Conservation (phyloP, 805 yeast genomes). For the Candida tibetensis region DNA sequence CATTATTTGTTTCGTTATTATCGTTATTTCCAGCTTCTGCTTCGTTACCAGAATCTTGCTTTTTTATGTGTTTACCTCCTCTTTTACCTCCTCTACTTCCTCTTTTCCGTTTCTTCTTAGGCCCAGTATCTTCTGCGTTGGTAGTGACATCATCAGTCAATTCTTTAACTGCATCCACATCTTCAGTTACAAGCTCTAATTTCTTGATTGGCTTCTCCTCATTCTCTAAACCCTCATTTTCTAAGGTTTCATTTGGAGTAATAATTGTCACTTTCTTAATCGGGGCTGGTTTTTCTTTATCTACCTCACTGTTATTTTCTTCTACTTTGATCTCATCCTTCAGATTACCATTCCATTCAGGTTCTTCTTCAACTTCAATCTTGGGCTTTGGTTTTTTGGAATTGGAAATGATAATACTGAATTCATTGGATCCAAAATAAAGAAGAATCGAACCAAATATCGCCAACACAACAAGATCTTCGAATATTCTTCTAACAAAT, state of each 20-base stretch:
- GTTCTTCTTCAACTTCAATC: not conserved
- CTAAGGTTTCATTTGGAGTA: slow-evolving; percentile 16
- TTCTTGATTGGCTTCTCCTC: slow-evolving; percentile 4
- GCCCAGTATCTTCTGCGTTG: slow-evolving; percentile 12
- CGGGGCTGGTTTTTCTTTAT: not conserved
- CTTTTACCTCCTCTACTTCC: slow-evolving; percentile 85
- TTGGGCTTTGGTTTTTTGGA: not conserved
- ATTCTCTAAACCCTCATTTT: slow-evolving; percentile 9
- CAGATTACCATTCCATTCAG: not conserved
- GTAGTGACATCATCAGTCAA: slow-evolving; percentile 19
- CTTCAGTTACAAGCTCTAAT: slow-evolving; percentile 4
- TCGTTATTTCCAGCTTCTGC: not conserved
- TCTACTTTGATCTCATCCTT: not conserved
- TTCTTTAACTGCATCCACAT: slow-evolving; percentile 1
- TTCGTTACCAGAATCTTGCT: slow-evolving; percentile 22
- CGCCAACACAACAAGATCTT: slow-evolving; percentile 48
- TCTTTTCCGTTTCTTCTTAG: slow-evolving; percentile 66
- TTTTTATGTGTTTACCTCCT: slow-evolving; percentile 39
- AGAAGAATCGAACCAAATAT: slow-evolving; percentile 25
- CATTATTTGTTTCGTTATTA: slow-evolving; percentile 9
- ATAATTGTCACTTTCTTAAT: slow-evolving; percentile 21
- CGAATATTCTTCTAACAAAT: slow-evolving; percentile 34
- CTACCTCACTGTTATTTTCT: not conserved
- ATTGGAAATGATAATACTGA: slow-evolving; percentile 6
- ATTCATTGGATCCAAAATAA: slow-evolving; percentile 22